Conservation (phyloP, 495 filamentous ascomycete species). For the Penicillium goetzii region DNA sequence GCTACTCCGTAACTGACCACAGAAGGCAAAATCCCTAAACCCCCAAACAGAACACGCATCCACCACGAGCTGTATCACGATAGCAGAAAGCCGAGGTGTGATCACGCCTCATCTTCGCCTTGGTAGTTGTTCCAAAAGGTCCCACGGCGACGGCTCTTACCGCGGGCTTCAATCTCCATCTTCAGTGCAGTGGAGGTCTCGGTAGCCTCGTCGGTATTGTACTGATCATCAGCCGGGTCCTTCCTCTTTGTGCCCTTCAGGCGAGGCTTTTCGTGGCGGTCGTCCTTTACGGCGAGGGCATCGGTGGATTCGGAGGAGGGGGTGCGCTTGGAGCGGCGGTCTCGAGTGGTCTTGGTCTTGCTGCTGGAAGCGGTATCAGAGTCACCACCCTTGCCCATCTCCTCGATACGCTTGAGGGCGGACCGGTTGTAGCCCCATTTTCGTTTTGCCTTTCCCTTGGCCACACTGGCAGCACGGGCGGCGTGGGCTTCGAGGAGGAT, state of each 20-base stretch:
- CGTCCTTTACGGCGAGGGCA: background rate
- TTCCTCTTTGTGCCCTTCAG: background rate
- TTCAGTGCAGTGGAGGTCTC: background rate
- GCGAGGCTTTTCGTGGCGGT: background rate
- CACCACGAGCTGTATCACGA: background rate
- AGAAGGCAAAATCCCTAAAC: background rate
- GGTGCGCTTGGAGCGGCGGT: background rate
- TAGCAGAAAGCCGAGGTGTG: background rate
- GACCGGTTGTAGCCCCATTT: conserved; percentile 5
- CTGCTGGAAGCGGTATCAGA: background rate
- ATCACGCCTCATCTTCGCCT: background rate
- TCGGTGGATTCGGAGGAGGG: background rate
- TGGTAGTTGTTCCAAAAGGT: background rate
- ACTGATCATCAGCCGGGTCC: background rate
- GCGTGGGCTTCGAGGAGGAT: background rate
- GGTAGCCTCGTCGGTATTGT: background rate
- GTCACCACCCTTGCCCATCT: background rate
- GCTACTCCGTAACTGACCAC: background rate
- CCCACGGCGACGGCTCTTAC: background rate
- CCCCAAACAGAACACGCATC: background rate
- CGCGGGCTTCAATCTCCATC: background rate
- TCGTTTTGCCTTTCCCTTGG: background rate
- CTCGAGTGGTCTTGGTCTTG: background rate
- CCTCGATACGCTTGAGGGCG: background rate
- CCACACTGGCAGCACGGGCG: background rate